Evolutionary conservation across 2,329 filamentous ascomycete species (phyloP).

Genomic region (Exophiala oligosperma): DNA sequence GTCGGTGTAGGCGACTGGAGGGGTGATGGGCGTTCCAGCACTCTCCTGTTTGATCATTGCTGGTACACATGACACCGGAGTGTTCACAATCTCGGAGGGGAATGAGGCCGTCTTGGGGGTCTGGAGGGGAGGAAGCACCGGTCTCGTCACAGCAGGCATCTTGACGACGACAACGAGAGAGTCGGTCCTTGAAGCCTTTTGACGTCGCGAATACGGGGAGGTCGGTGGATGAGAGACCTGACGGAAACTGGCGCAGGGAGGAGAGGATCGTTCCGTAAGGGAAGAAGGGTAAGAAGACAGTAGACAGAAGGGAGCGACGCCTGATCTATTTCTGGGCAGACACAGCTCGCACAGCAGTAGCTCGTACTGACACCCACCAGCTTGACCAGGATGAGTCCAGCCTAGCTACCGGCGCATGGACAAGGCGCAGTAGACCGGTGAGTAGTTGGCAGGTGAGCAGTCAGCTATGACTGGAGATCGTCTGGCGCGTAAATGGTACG

Average conservation of each 20-base stretch:
- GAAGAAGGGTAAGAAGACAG: constrained; percentile 9
- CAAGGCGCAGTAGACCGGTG: constrained; percentile 21
- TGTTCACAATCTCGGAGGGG: constrained; percentile 59
- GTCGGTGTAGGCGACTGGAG: constrained; percentile 85
- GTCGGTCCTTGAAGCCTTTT: constrained; percentile 18
- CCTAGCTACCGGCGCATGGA: constrained; percentile 22
- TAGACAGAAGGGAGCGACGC: constrained; percentile 14
- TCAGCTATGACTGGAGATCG: constrained; percentile 19
- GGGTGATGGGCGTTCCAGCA: constrained; percentile 80
- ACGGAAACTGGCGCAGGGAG: constrained; percentile 21
- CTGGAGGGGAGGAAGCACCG: constrained; percentile 42
- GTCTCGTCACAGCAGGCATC: constrained; percentile 35
- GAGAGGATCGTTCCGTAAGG: constrained; percentile 24
- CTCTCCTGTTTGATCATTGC: constrained; percentile 70
- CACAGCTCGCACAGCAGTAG: constrained; percentile 15
- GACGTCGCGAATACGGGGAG: constrained; percentile 8
- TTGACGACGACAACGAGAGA: constrained; percentile 32
- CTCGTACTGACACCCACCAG: constrained; percentile 13
- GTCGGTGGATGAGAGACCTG: constrained; percentile 16
- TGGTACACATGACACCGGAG: constrained; percentile 45
- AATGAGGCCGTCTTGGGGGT: constrained; percentile 47
- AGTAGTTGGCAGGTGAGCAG: constrained; percentile 5
- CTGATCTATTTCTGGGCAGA: constrained; percentile 28
- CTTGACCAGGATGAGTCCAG: constrained; percentile 28
- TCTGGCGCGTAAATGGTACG: constrained; percentile 22